phyloP scores from a whole-genome alignment of 2,329 filamentous ascomycete species.

The Thielaviopsis euricoi region DNA sequence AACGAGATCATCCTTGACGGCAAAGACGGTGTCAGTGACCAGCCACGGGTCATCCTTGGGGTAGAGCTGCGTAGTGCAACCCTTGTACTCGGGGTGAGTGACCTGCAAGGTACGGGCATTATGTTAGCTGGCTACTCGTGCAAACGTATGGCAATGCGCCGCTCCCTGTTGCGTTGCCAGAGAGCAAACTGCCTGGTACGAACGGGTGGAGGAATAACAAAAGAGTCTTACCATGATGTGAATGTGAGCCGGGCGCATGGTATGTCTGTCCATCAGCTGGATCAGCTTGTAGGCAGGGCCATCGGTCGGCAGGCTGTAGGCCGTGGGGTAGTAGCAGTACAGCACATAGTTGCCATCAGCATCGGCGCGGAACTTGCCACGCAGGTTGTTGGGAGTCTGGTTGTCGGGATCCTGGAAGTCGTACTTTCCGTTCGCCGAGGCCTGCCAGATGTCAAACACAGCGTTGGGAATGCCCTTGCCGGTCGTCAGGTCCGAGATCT shows the following conservation, averaged over 20 bases:
- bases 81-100: conserved; percentile 48
- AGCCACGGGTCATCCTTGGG: conserved; percentile 52
- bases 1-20: conserved; percentile 35
- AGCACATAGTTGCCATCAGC: conserved; percentile 54
- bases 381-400: conserved; percentile 57
- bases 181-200: background rate
- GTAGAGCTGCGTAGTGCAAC: conserved; percentile 63
- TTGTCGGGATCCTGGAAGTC: conserved; percentile 59
- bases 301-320: conserved; percentile 54
- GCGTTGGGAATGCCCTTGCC: conserved; percentile 49
- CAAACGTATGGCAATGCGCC: too few relatives aligned
- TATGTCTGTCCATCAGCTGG: conserved; percentile 30
- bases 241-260: conserved; percentile 33
- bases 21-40: conserved; percentile 28
- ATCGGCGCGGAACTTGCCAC: conserved; percentile 59
- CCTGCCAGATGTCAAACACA: conserved; percentile 66
- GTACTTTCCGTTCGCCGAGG: conserved; percentile 59
- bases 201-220: background rate
- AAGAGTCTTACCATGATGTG: conserved; percentile 28
- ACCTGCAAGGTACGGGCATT: conserved; percentile 18
- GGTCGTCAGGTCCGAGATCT: conserved; percentile 46
- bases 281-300: conserved; percentile 29
- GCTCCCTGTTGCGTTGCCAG: too few relatives aligned
- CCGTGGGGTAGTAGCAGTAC: conserved; percentile 60
- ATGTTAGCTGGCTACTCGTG: background rate